These are phyloP conservation scores for Termitomyces sp. DNA, from an alignment of 768 basidiomycete species.

Conservation along the genomic window DNA sequence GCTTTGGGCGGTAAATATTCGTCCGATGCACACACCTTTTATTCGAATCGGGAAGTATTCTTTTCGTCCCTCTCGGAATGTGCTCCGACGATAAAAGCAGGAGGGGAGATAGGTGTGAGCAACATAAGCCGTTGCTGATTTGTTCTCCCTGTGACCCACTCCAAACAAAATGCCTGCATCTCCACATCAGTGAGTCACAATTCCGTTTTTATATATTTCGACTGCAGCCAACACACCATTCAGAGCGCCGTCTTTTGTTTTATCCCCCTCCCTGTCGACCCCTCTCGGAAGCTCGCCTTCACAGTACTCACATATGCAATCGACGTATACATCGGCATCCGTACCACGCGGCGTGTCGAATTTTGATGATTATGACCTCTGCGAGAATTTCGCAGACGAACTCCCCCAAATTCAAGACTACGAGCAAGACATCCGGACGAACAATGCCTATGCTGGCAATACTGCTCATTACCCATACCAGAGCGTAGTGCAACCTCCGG, in stretches of 20 bases:
- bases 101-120: slow-evolving; percentile 12
- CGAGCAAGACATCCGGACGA: neutral
- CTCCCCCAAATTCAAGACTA: neutral
- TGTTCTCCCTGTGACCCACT: slow-evolving; percentile 7
- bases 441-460: neutral
- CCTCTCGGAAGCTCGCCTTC: neutral
- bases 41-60: slow-evolving; percentile 6
- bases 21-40: slow-evolving; percentile 13
- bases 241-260: slow-evolving; percentile 6
- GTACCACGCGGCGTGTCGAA: slow-evolving; percentile 9
- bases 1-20: slow-evolving; percentile 6
- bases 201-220: slow-evolving; percentile 5
- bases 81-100: slow-evolving; percentile 10
- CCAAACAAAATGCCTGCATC: slow-evolving; percentile 9
- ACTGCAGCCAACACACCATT: slow-evolving; percentile 1
- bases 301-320: slow-evolving; percentile 1
- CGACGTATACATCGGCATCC: slow-evolving; percentile 4
- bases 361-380: slow-evolving; percentile 4
- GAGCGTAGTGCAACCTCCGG: neutral
- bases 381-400: neutral
- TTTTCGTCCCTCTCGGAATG: slow-evolving; percentile 9
- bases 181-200: slow-evolving; percentile 14
- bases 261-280: slow-evolving; percentile 2
- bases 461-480: slow-evolving; percentile 3
- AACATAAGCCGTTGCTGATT: slow-evolving; percentile 9